Percentiles rank a stretch among this genome's conserved stretches.
Conservation (phyloP, 2,329 filamentous ascomycete species). For the Curvularia sp. region DNA sequence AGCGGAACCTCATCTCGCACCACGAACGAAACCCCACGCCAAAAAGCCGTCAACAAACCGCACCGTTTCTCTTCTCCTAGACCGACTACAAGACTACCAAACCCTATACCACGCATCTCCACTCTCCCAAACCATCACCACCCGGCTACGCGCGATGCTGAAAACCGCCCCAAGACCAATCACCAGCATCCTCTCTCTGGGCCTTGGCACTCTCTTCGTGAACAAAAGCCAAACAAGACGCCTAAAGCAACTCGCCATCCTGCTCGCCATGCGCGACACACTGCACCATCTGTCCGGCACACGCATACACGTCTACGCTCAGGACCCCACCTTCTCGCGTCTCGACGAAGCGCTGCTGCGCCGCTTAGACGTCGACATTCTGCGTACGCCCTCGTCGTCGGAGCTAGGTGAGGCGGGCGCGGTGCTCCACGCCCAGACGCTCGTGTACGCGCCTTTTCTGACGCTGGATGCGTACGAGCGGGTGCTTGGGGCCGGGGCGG, state of each 20-base stretch:
- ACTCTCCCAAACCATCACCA: background rate
- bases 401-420: background rate
- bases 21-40: background rate
- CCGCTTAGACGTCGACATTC: background rate
- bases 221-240: conserved; percentile 32
- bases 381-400: background rate
- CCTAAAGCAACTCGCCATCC: conserved; percentile 40
- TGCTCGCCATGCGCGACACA: background rate
- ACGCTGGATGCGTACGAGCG: background rate
- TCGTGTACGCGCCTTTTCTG: background rate
- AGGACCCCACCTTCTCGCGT: background rate
- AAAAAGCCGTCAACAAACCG: background rate
- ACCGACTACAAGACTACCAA: background rate
- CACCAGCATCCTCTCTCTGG: conserved; percentile 31
- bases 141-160: background rate
- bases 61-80: background rate
- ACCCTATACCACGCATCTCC: background rate
- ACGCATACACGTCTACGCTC: background rate
- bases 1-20: background rate
- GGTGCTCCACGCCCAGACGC: background rate
- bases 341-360: background rate
- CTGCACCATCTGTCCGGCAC: background rate
- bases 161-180: conserved; percentile 10
- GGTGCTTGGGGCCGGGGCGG: background rate
- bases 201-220: conserved; percentile 26